Evolutionary conservation across 75 land plant species (phyloP).

Genomic region (Picea sitchensis): DNA sequence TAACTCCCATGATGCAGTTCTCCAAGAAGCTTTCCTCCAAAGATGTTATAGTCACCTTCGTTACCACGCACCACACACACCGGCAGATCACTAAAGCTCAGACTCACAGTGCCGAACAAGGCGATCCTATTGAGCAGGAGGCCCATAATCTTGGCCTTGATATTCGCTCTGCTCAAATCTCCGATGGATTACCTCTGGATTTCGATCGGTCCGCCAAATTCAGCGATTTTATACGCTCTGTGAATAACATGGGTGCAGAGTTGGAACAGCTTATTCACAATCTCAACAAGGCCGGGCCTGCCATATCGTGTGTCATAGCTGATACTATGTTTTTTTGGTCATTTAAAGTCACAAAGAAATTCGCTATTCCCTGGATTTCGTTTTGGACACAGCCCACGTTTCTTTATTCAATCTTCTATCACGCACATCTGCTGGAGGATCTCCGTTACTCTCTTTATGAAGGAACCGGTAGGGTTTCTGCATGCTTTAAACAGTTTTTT

Average conservation of each 20-base stretch:
- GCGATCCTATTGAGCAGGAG: not conserved
- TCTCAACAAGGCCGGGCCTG: conserved; percentile 14
- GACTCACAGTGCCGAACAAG: not conserved
- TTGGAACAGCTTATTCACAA: not conserved
- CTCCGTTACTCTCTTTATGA: not conserved
- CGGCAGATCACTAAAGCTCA: not conserved
- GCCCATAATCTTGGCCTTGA: not conserved
- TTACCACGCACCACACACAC: conserved; percentile 7
- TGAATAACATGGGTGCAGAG: conserved; percentile 5
- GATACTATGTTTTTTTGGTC: conserved; percentile 43
- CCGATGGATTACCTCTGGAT: not conserved
- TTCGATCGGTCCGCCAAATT: not conserved
- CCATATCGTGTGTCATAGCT: conserved; percentile 34
- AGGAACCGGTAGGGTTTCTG: not conserved
- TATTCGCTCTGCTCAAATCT: conserved; percentile 1
- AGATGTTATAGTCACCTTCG: conserved; percentile 15
- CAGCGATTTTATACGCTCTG: not conserved
- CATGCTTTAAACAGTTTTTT: no score
- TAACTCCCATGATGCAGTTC: conserved; percentile 13
- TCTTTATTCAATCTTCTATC: conserved; percentile 21
- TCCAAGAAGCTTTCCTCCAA: not conserved
- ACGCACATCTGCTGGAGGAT: not conserved
- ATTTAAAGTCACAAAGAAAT: conserved; percentile 23
- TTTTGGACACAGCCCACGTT: conserved; percentile 43
- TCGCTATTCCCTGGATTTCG: conserved; percentile 18